Base-by-base conservation (phyloP, 2,329 filamentous ascomycete species). In the Alternaria burnsii region DNA sequence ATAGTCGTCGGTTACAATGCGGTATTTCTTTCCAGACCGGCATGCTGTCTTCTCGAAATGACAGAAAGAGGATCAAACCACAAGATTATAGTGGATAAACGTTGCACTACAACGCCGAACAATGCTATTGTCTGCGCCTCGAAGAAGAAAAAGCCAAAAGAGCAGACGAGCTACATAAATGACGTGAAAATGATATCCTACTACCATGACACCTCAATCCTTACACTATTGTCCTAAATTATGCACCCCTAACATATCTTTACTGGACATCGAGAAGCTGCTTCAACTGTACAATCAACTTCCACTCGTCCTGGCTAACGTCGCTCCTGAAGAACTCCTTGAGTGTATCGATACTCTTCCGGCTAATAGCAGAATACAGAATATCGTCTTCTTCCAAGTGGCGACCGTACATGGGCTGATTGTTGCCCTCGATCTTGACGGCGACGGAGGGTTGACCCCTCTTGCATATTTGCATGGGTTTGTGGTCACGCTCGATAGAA, bases 361-460 rank as follows among this genome's bases (percentile, higher is more conserved):
- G 87, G 43, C 91, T 95, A 72, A 99, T 93, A 61, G 91, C 85
- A 67, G 91, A 94, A 86, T 97, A 98, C 14, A 99, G 85, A 1
- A 82, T 86, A 78, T 99, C 95, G 66, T 88, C 88, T 79, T 99
- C 94, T 80, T 99, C 95, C 52, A 99, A 87, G 66, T 99, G 95
- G 62, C 95, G 91, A 59, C 95, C 95, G 77, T 99, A 99, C 60
- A 91, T 88, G 16, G 95, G 96, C 83, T 99, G 95, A 78, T 94
- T 92, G 59, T 89, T 82, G 55, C 93, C 94, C 82, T 99, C 96
- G 73, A 99, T 96, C 86, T 99, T 99, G 83, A 99, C 86, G 20
- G 95, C 95, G 10, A 99, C 96, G 1, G 93, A 96, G n/a, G 96
- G 95, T 76, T 97, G 92, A 53, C 94, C 94, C 82, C 93, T 94